Percentiles rank a stretch among this genome's conserved stretches.
Evolutionary conservation across 2,329 filamentous ascomycete species (phyloP).

Genomic region (Coniochaeta sp.): DNA sequence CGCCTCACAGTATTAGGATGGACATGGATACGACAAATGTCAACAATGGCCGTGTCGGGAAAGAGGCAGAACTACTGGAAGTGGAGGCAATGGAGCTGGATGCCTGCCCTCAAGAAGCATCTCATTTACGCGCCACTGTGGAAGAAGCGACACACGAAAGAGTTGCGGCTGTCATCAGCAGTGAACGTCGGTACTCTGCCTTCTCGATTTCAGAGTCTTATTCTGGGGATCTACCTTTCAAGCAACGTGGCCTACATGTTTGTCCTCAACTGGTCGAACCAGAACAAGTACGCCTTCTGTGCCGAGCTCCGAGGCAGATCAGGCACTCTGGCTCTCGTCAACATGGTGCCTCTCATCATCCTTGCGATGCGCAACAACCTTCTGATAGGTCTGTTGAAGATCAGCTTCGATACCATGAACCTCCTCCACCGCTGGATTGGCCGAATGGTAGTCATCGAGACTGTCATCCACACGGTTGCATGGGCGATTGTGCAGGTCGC

Average conservation of each 20-base stretch:
- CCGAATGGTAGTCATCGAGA: slow-evolving; percentile 62
- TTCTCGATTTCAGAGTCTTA: slow-evolving; percentile 53
- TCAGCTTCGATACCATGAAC: slow-evolving; percentile 97
- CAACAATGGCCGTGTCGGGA: slow-evolving; percentile 46
- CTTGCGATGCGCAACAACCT: slow-evolving; percentile 92
- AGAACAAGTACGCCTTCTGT: slow-evolving; percentile 56
- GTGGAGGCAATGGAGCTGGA: slow-evolving; percentile 48
- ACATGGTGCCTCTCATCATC: slow-evolving; percentile 86
- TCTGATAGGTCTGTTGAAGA: slow-evolving; percentile 69
- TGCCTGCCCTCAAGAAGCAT: slow-evolving; percentile 55
- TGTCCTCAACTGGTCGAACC: slow-evolving; percentile 49
- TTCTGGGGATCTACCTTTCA: slow-evolving; percentile 48
- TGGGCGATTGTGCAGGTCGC: slow-evolving; percentile 69
- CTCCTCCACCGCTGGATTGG: slow-evolving; percentile 80
- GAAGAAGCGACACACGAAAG: slow-evolving; percentile 57
- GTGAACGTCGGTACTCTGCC: slow-evolving; percentile 53
- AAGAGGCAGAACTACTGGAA: slow-evolving; percentile 54
- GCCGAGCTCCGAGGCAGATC: slow-evolving; percentile 82
- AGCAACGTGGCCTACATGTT: slow-evolving; percentile 60
- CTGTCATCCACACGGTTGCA: slow-evolving; percentile 61
- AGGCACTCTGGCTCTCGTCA: slow-evolving; percentile 76
- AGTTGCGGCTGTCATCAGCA: slow-evolving; percentile 34
- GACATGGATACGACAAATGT: slow-evolving; percentile 51
- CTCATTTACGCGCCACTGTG: slow-evolving; percentile 57
- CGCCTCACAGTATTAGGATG: slow-evolving; percentile 46